Conservation (phyloP, 495 filamentous ascomycete genomes). For the Aspergillus wentii region DNA sequence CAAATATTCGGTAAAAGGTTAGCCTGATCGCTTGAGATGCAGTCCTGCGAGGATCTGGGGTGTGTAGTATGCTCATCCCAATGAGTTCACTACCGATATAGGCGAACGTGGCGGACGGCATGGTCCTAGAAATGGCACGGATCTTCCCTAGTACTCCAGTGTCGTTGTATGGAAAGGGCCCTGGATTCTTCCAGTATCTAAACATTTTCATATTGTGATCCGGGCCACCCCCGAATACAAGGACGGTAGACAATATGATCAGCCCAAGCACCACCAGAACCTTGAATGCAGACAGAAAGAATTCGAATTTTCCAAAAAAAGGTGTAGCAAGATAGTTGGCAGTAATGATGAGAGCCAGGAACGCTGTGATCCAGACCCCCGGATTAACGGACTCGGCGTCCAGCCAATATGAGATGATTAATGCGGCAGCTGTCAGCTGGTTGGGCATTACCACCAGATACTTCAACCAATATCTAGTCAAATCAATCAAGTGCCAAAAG, state of each 20-base stretch:
- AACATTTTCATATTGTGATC: slow-evolving; percentile 62
- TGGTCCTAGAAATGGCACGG: slow-evolving; percentile 63
- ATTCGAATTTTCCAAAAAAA: slow-evolving; percentile 47
- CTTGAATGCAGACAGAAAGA: slow-evolving; percentile 56
- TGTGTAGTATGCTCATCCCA: slow-evolving; percentile 58
- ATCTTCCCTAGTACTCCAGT: slow-evolving; percentile 37
- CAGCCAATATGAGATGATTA: slow-evolving; percentile 70
- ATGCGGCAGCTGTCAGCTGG: slow-evolving; percentile 68
- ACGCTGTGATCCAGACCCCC: slow-evolving; percentile 68
- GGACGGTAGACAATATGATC: slow-evolving; percentile 62
- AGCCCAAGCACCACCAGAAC: slow-evolving; percentile 63
- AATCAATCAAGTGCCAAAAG: neutral
- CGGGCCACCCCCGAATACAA: slow-evolving; percentile 65
- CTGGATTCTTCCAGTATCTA: slow-evolving; percentile 58
- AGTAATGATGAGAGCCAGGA: slow-evolving; percentile 54
- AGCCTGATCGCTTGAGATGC: slow-evolving; percentile 70
- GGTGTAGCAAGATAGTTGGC: slow-evolving; percentile 55
- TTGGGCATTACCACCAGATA: slow-evolving; percentile 76
- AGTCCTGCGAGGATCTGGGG: slow-evolving; percentile 62
- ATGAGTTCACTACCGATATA: slow-evolving; percentile 82
- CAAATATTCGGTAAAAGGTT: slow-evolving; percentile 74
- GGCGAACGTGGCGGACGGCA: slow-evolving; percentile 73
- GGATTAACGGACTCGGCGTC: slow-evolving; percentile 55
- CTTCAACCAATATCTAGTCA: slow-evolving; percentile 48
- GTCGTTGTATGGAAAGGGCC: slow-evolving; percentile 18